phyloP scores from a whole-genome alignment of 2,329 filamentous ascomycete genomes.

The Aureobasidium sp. region DNA sequence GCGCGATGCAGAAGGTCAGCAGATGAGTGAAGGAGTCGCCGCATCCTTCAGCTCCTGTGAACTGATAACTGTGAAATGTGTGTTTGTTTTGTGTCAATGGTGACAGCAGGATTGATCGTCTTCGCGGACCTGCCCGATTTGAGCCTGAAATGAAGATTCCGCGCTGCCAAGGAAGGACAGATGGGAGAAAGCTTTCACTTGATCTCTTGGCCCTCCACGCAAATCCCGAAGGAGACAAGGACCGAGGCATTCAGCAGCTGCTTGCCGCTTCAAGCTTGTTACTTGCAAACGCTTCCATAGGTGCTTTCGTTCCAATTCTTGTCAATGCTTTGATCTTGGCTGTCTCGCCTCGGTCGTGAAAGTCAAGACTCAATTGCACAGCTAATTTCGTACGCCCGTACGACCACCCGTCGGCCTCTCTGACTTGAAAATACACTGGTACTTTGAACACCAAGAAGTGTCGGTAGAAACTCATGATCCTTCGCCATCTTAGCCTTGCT shows the following conservation, averaged over 20 bases:
- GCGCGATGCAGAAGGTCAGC: slow-evolving; percentile 7
- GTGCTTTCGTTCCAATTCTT: too few species aligned
- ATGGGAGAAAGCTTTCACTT: background rate
- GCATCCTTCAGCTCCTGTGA: background rate
- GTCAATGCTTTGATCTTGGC: background rate
- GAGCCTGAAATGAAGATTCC: background rate
- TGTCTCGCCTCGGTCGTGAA: background rate
- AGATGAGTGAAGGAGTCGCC: background rate
- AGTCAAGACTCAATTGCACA: background rate
- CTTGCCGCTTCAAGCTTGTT: too few species aligned
- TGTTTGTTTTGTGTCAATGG: background rate
- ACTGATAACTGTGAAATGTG: background rate
- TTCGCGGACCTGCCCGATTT: slow-evolving; percentile 8
- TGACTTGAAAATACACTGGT: background rate
- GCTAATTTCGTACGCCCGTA: background rate
- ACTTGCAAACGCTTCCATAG: too few species aligned
- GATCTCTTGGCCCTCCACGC: background rate
- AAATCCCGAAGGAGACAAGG: background rate
- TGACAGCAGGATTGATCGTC: background rate
- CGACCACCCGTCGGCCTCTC: background rate
- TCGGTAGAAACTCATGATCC: background rate
- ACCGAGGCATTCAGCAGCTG: background rate
- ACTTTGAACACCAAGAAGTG: background rate
- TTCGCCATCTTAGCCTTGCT: background rate
- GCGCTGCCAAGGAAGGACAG: background rate